Evolutionary conservation across 768 basidiomycete genomes (phyloP), one percentile per base, ranked within the genome.

Genomic region (Boletus coccyginus): DNA sequence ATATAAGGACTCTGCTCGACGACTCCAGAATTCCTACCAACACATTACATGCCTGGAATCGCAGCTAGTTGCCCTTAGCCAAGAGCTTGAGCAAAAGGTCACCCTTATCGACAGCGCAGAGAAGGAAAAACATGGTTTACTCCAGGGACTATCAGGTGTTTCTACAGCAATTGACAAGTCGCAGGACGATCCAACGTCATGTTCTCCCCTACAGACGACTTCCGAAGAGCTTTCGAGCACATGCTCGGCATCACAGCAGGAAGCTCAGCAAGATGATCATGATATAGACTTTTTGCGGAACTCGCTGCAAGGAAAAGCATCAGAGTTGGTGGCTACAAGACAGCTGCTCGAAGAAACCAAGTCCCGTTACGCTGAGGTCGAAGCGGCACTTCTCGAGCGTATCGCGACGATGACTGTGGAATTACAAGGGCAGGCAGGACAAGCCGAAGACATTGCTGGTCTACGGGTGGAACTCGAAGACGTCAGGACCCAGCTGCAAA

Each of bases 251-350:
- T 35, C 40, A 43, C 35, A 16, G 13, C 55, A 32, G 14, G 46
- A 54, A 29, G 46, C 31, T 5, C 40, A 42, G 14, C 53, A 53
- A 21, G 27, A 56, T 46, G 43, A 31, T 24, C 47, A 66, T 50
- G 65, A 72, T 36, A 65, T 70, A 50, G 76, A 79, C 45, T 63
- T 72, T 21, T 54, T 82, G 24, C 74, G 74, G 48, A 61, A 63
- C 17, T 77, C 66, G 39, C 68, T 81, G n/a, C 63, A 68, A 10
- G 67, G 74, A 32, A 71, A 66, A 32, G 67, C 66, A 40, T 66
- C 63, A 44, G 67, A 75, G 19, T 57, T 81, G 32, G 68, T 72
- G 39, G 67, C 73, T 35, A 65, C 77, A 12, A 72, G 68, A 55
- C 66, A 66, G 14, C 65, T 67, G 9, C 66, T 75, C 41, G 63